Base-by-base conservation (phyloP, 306 rosid species). In the Urtica urens region DNA sequence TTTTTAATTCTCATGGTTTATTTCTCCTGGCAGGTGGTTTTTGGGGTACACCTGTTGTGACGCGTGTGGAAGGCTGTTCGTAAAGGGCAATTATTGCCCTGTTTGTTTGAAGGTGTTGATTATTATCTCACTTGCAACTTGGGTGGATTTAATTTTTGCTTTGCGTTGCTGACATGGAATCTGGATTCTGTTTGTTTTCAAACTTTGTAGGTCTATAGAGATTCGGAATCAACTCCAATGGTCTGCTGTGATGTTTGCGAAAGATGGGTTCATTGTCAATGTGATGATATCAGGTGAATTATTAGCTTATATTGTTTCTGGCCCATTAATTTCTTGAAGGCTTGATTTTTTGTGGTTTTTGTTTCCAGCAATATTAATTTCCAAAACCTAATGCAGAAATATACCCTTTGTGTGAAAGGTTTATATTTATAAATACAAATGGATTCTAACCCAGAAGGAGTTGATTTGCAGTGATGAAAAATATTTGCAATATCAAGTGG, bases 221-320 rank as follows among this genome's bases (percentile, higher is more conserved):
- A 92, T 76, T 92, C 99, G 46, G 99, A 92, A 70, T 79, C 99
- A 19, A 92, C 99, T 21, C 99, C 99, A 15, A 92, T 92, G 99
- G 96, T 92, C 65, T 85, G 99, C 76, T 92, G 99, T 65, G 99
- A 92, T 64, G 22, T 71, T 49, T 92, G 99, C 87, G 93, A 86
- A 78, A 94, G 94, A 19, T 92, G 99, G 99, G 96, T 92, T 62
- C 99, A 92, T 70, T 92, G 99, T 68, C 93, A 82, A 22, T 92
- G 99, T 64, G 99, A 92, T 70, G 72, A 83, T 57, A 92, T 92
- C 65, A 85, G 99, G 99, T 85, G 58, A 60, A 55, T 64, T 25
- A 46, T 48, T 48, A 50, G 25, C 46, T 4, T 28, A 46, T 19
- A 33, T 34, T 14, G 27, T 51, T 40, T 46, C 12, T 48, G 58